These are phyloP conservation scores for Mucor velutinosus DNA, from an alignment of 371 early-diverging fungal genomes.

Conservation along the genomic window DNA sequence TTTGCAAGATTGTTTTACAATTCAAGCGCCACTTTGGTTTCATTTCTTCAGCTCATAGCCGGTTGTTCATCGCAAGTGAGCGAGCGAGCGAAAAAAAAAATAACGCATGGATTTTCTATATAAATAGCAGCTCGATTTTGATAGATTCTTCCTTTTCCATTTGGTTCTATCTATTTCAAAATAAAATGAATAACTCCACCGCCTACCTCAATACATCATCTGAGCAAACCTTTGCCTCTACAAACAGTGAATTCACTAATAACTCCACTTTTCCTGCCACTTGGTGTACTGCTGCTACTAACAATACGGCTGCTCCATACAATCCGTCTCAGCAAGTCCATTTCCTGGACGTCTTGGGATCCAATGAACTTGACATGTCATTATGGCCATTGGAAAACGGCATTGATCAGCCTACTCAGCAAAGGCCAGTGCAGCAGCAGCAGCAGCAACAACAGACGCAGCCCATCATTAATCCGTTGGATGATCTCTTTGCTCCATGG, in stretches of 20 bases:
- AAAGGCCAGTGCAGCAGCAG: too few relatives aligned
- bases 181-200: neutral
- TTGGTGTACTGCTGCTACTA: neutral
- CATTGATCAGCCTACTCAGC: neutral
- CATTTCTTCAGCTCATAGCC: neutral
- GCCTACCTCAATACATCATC: neutral
- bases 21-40: conserved; percentile 2
- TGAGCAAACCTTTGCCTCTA: neutral
- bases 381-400: neutral
- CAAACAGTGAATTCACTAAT: neutral
- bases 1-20: neutral
- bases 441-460: neutral
- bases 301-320: neutral
- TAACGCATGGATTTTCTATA: conserved; percentile 1
- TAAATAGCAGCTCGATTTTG: neutral
- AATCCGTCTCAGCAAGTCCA: neutral
- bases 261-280: neutral
- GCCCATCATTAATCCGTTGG: neutral
- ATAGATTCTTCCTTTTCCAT: neutral
- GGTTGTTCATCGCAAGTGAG: neutral
- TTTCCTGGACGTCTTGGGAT: neutral
- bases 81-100: neutral
- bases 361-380: conserved; percentile 1
- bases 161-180: neutral
- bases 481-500: conserved; percentile 14